Conservation (phyloP, 2,329 filamentous ascomycete genomes). For the Ophiostoma triangulosporum region DNA sequence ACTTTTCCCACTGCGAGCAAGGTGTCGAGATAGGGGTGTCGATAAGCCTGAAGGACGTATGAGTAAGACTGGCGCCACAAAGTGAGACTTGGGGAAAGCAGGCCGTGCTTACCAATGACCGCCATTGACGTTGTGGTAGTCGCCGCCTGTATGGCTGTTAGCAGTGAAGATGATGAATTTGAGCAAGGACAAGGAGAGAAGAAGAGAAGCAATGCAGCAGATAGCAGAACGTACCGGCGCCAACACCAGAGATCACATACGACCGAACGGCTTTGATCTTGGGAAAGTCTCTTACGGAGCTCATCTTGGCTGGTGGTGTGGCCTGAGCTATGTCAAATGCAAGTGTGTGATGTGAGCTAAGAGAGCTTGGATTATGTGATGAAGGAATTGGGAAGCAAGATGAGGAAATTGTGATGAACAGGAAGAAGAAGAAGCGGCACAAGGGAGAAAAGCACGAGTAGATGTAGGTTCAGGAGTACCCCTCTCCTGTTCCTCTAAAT, state of each 20-base stretch:
- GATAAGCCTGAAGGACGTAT: constrained; percentile 62
- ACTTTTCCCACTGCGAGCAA: constrained; percentile 80
- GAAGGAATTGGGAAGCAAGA: constrained; percentile 3
- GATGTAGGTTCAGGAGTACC: constrained; percentile 1
- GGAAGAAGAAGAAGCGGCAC: neutral
- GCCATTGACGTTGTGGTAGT: constrained; percentile 84
- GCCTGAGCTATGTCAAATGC: neutral
- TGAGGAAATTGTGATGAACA: neutral
- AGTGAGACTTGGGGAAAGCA: neutral
- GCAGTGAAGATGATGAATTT: neutral
- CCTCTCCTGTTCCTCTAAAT: neutral
- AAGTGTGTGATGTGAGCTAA: neutral
- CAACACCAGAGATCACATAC: constrained; percentile 53
- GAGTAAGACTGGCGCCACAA: neutral
- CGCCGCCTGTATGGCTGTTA: constrained; percentile 43
- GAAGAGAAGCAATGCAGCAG: no score
- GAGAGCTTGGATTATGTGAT: neutral
- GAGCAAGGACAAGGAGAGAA: no score
- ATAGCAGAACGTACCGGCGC: constrained; percentile 39
- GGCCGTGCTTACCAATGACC: constrained; percentile 47
- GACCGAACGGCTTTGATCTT: constrained; percentile 64
- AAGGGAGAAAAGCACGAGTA: constrained; percentile 3
- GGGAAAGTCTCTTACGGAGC: constrained; percentile 46
- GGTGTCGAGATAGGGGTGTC: constrained; percentile 87
- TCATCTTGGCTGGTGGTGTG: constrained; percentile 22